These are phyloP conservation scores for Mentha longifolia DNA, from an alignment of 257 asterid genomes.

Conservation along the genomic window DNA sequence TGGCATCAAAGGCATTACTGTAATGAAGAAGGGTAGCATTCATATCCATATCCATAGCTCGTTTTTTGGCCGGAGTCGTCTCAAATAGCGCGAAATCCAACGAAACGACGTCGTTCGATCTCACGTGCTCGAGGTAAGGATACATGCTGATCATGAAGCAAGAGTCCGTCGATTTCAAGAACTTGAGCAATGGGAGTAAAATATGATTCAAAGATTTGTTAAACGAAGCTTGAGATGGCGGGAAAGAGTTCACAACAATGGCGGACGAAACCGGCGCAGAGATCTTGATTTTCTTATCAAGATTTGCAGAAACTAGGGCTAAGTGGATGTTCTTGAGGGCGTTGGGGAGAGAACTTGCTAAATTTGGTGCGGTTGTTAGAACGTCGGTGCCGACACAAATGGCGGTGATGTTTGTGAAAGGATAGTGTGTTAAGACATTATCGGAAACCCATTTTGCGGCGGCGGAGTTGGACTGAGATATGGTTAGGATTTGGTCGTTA, in stretches of 20 bases:
- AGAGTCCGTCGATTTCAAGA: conserved; percentile 61
- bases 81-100: conserved; percentile 73
- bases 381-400: conserved; percentile 65
- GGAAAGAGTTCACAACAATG: conserved; percentile 59
- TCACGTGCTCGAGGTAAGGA: conserved; percentile 64
- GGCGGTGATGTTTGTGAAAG: conserved; percentile 67
- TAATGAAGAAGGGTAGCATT: conserved; percentile 80
- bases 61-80: conserved; percentile 66
- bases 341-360: conserved; percentile 50
- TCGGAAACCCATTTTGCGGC: conserved; percentile 77
- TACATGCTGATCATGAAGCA: conserved; percentile 64
- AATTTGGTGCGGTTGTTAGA: conserved; percentile 51
- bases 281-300: conserved; percentile 61
- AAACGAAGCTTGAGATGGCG: conserved; percentile 70
- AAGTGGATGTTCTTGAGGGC: conserved; percentile 62
- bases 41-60: conserved; percentile 49
- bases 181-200: conserved; percentile 55
- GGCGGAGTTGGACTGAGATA: conserved; percentile 66
- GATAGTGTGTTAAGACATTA: conserved; percentile 62
- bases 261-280: conserved; percentile 67
- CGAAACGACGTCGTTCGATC: conserved; percentile 58
- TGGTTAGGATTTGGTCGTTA: conserved; percentile 56
- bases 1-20: conserved; percentile 75
- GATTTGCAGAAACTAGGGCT: conserved; percentile 65
- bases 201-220: conserved; percentile 54